A percentile compares a stretch with the other conserved stretches of the same genome.
Conservation (phyloP, 106 monocot genomes). For the Narthecium ossifragum region DNA sequence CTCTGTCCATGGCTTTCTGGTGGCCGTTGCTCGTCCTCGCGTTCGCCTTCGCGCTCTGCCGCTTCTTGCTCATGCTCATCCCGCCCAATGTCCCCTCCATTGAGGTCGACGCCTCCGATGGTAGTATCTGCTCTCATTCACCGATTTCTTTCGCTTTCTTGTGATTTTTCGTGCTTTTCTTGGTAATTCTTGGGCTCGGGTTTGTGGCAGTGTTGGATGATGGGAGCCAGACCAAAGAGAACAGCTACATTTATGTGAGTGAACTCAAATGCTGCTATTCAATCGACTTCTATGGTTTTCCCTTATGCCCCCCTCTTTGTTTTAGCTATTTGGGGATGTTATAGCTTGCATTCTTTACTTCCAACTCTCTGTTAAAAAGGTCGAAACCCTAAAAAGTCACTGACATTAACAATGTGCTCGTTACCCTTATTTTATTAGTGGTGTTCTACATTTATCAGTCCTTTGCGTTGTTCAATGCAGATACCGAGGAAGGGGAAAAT, state of each 20-base stretch:
- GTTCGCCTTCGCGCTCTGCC: constrained; percentile 63
- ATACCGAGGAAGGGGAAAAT: constrained; percentile 81
- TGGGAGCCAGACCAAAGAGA: constrained; percentile 70
- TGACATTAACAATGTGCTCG: too few species aligned
- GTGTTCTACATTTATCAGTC: too few species aligned
- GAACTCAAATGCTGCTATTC: not conserved
- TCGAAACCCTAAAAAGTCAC: too few species aligned
- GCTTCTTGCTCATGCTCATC: constrained; percentile 83
- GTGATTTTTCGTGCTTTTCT: constrained; percentile 1
- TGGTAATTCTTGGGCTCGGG: not conserved
- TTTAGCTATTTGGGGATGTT: too few species aligned
- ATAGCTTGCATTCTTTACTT: too few species aligned
- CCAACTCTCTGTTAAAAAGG: too few species aligned
- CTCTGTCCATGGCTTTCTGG: constrained; percentile 69
- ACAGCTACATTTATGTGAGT: constrained; percentile 98
- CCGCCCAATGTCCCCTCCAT: constrained; percentile 94
- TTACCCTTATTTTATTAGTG: too few species aligned
- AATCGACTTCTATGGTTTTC: too few species aligned
- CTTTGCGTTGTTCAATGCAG: constrained; percentile 26
- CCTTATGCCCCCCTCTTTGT: too few species aligned
- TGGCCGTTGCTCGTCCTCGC: constrained; percentile 81
- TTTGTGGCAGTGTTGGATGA: constrained; percentile 53
- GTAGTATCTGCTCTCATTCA: constrained; percentile 19
- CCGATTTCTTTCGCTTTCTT: not conserved
- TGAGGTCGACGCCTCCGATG: constrained; percentile 96